Conservation (phyloP, 805 yeast species). For the Wickerhamomyces chambardii region DNA sequence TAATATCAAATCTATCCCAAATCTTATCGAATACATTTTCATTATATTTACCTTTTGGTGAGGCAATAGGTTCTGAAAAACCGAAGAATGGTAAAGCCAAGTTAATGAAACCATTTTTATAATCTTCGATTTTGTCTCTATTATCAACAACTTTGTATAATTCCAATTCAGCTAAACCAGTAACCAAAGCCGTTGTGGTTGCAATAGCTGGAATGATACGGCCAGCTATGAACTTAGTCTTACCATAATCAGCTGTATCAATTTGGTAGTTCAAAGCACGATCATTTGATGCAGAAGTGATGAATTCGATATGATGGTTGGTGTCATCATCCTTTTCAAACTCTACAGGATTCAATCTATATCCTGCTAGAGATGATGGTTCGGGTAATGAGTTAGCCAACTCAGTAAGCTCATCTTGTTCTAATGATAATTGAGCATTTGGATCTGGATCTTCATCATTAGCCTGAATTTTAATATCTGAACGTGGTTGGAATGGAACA, state of each 20-base stretch:
- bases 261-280: constrained; percentile 89
- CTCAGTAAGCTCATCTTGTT: constrained; percentile 53
- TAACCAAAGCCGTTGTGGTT: constrained; percentile 95
- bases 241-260: constrained; percentile 79
- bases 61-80: constrained; percentile 90
- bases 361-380: constrained; percentile 84
- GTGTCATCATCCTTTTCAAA: constrained; percentile 98
- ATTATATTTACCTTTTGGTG: constrained; percentile 77
- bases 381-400: constrained; percentile 79
- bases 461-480: constrained; percentile 74
- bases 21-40: constrained; percentile 73
- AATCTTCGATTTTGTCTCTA: constrained; percentile 69
- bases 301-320: constrained; percentile 94
- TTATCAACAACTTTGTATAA: constrained; percentile 81
- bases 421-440: constrained; percentile 42
- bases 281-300: constrained; percentile 91
- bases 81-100: constrained; percentile 95
- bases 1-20: constrained; percentile 89
- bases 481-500: constrained; percentile 65
- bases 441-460: constrained; percentile 87
- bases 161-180: constrained; percentile 91
- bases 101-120: constrained; percentile 87
- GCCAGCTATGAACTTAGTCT: constrained; percentile 97
- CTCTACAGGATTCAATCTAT: constrained; percentile 80
- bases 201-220: constrained; percentile 98